Evolutionary conservation across 352 stramenopile species (phyloP).

Genomic region (Pythium pectinolyticum): DNA sequence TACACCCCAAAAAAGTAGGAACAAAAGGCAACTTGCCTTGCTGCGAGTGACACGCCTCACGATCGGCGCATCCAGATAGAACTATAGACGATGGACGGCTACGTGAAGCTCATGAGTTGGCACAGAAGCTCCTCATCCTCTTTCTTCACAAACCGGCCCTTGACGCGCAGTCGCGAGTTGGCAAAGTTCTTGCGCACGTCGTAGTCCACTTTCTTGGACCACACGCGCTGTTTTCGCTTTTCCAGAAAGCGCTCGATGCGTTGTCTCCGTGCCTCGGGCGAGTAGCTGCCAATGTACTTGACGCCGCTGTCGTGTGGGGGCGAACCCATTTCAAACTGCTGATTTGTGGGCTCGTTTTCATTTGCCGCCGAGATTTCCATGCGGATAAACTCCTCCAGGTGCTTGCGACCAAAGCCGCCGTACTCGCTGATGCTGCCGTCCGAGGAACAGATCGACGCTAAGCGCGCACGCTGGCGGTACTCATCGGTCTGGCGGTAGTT

Average conservation of each 20-base stretch:
- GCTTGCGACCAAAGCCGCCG: slow-evolving; percentile 63
- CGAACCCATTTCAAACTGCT: slow-evolving; percentile 6
- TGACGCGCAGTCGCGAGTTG: slow-evolving; percentile 97
- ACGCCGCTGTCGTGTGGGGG: slow-evolving; percentile 24
- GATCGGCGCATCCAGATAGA: too few species aligned
- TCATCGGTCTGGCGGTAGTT: slow-evolving; percentile 59
- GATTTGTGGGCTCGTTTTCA: slow-evolving; percentile 46
- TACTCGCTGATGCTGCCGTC: slow-evolving; percentile 67
- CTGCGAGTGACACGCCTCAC: too few species aligned
- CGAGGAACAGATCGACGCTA: slow-evolving; percentile 76
- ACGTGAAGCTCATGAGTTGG: slow-evolving; percentile 79
- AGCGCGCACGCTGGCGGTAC: slow-evolving; percentile 66
- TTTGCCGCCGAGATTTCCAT: slow-evolving; percentile 79
- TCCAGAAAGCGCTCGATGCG: slow-evolving; percentile 90
- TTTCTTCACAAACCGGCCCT: slow-evolving; percentile 99
- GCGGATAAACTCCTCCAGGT: slow-evolving; percentile 77
- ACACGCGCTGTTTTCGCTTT: slow-evolving; percentile 92
- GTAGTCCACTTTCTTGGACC: slow-evolving; percentile 98
- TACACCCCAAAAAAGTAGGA: background rate
- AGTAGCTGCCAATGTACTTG: slow-evolving; percentile 89
- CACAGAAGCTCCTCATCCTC: slow-evolving; percentile 94
- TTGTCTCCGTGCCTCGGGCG: slow-evolving; percentile 81
- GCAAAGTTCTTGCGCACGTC: slow-evolving; percentile 99
- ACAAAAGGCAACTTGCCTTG: slow-evolving; percentile 1
- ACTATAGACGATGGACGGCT: too few species aligned